Evolutionary conservation across 2,329 filamentous ascomycete genomes (phyloP), one percentile per base, ranked within the genome.

Genomic region (Colletotrichum orbiculare): DNA sequence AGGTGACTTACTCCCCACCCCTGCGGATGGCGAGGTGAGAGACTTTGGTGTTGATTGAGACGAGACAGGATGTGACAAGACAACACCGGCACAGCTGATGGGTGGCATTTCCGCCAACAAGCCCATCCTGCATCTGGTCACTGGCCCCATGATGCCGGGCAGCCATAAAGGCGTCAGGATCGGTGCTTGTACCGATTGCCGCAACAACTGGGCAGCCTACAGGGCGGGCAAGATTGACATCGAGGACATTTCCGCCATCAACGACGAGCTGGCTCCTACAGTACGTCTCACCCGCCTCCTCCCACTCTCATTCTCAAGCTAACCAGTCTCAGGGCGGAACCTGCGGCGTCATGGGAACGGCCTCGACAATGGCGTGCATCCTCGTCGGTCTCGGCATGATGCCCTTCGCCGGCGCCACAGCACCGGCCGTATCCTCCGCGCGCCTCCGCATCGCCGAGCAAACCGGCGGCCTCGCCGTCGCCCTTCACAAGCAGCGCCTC

Each of bases 331-430:
- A 83, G 81, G 87, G 88, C 2, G 93, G 93, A 37, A 94, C 92
- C 1, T 97, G 93, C 69, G 93, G 93, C 50, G 93, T 94, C 15
- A 97, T 97, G 93, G 96, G 93, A 68, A 97, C 93, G 0, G 93
- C 93, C 7, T 95, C 93, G 73, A 96, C 93, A 2, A 95, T 97
- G 92, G 91, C 92, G 1, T 94, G 91, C 6, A 87, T 93, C 13
- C 91, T 94, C 25, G 92, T 93, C 67, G 92, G 88, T 0, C 89
- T 97, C 71, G 93, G 93, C n/a, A 82, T 96, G 69, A 91, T 92
- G 64, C 84, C 94, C 0, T 89, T 94, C 8, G 88, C 88, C 6
- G 93, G 91, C 0, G 92, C 92, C 1, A 91, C 91, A 0, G 93
- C 91, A 0, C 91, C 93, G 0, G 93, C 93, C 1, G 88, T 91